Evolutionary conservation across 2,329 filamentous ascomycete genomes (phyloP).

Genomic region (Sarocladiaceae sp.): DNA sequence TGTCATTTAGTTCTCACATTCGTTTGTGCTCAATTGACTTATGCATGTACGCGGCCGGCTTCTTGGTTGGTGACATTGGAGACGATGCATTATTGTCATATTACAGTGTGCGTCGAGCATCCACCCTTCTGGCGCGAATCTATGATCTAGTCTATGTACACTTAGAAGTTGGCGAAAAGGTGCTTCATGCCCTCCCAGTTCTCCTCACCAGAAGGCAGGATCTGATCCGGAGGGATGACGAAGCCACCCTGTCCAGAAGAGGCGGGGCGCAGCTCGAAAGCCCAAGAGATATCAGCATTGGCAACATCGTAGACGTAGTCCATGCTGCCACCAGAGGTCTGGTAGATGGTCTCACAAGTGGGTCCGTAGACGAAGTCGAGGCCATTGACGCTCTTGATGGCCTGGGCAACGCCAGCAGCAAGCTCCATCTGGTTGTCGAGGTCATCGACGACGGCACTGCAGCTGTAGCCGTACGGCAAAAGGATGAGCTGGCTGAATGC

Average conservation of each 20-base stretch:
- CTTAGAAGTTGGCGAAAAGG: constrained; percentile 32
- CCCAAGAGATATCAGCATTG: constrained; percentile 28
- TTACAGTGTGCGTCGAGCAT: not conserved
- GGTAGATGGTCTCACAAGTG: constrained; percentile 54
- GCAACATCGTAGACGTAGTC: constrained; percentile 34
- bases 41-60: not conserved
- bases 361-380: constrained; percentile 34
- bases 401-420: constrained; percentile 37
- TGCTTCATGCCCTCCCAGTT: constrained; percentile 48
- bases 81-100: not conserved
- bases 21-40: not conserved
- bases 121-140: no score
- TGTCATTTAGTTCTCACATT: not conserved
- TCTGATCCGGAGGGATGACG: constrained; percentile 29
- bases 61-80: no score
- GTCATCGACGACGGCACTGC: constrained; percentile 37
- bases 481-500: constrained; percentile 53
- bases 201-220: constrained; percentile 30
- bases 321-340: constrained; percentile 36
- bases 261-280: constrained; percentile 23
- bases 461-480: constrained; percentile 52
- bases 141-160: not conserved
- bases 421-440: constrained; percentile 40
- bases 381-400: constrained; percentile 37
- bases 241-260: constrained; percentile 29